Evolutionary conservation across 176 grass and related monocot genomes (phyloP), one percentile per base, ranked within the genome.

Genomic region (Oryza glumipatula): DNA sequence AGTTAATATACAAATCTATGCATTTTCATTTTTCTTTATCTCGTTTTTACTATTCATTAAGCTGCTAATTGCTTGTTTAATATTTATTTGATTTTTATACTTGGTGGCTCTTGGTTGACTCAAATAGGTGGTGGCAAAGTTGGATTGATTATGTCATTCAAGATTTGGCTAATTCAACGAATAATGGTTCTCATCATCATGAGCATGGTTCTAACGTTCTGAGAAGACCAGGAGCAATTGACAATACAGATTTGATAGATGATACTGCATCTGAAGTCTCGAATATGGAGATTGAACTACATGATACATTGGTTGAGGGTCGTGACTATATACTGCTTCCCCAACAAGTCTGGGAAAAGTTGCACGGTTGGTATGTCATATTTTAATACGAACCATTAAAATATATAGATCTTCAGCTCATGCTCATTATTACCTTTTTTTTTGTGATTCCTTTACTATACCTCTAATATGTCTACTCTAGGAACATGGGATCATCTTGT

Each of bases 141-240:
- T 99, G 97, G 97, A 91, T 99, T 79, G 93, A 99, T 80, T 99
- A 99, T 69, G 90, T 99, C 24, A 91, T 90, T 88, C 93, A 96
- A 84, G 96, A 99, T 89, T 52, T 87, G 79, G 74, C 76, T 88
- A 82, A 56, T 80, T 49, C 68, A 81, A 92, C 96, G 64, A 86
- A 69, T 74, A 99, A 92, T 88, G 92, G 93, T 63, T 88, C 83
- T 76, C 86, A 92, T 91, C 88, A 96, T 80, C 84, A 84, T 74
- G 93, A 91, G 28, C 84, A 79, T n/a, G 43, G 65, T 84, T 91
- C 79, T 67, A 95, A 61, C 76, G 80, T 70, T 81, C 14, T 68
- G 41, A 96, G 74, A 86, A 92, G 89, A 74, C 96, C 96, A 82
- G 85, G 80, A 79, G 78, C 93, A 90, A 96, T 99, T 82, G 96